Percentiles rank a stretch among this genome's conserved stretches.
Evolutionary conservation across 345 rosid species (phyloP).

Genomic region (Syzygium jambos): DNA sequence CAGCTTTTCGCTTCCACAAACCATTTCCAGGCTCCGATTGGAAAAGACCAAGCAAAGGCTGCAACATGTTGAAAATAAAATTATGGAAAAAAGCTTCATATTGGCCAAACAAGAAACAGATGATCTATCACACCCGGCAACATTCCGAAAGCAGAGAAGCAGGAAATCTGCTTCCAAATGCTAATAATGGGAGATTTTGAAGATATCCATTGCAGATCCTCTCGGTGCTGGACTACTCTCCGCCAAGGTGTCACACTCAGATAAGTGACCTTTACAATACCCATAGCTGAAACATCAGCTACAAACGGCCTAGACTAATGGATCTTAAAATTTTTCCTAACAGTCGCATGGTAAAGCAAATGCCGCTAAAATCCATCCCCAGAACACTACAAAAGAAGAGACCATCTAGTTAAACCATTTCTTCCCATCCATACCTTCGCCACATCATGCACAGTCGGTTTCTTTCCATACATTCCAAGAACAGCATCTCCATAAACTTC

Average conservation of each 20-base stretch:
- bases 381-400: not conserved
- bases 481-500: constrained; percentile 75
- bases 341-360: not conserved
- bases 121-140: no score
- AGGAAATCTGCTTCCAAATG: no score
- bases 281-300: not conserved
- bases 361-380: not conserved
- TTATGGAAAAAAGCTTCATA: no score
- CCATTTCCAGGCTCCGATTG: no score
- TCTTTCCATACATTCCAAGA: constrained; percentile 57
- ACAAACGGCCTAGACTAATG: not conserved
- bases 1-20: no score
- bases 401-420: not conserved
- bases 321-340: not conserved
- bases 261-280: not conserved
- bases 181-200: no score
- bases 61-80: no score
- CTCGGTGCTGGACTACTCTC: no score
- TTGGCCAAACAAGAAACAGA: no score
- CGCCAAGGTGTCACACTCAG: not conserved
- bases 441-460: constrained; percentile 72
- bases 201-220: no score
- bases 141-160: no score
- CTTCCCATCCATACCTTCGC: constrained; percentile 44
- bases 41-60: no score